A percentile compares a stretch with the other conserved stretches of the same genome.
Evolutionary conservation across 305 asterid species (phyloP).

Genomic region (Fraxinus platypoda): DNA sequence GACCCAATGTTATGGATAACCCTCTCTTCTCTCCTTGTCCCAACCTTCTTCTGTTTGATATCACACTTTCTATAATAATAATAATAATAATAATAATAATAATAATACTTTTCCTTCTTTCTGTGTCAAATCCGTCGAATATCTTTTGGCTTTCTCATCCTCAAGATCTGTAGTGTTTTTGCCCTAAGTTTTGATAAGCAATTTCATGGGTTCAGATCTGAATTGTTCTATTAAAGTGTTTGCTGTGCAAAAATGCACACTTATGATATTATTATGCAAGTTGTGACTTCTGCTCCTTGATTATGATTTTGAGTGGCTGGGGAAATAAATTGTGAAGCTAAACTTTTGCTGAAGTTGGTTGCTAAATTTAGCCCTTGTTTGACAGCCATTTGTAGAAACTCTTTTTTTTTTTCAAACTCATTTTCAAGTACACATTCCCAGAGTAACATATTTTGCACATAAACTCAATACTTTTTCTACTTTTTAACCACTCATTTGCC

Average conservation of each 20-base stretch:
- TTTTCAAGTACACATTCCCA: background rate
- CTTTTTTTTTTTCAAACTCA: background rate
- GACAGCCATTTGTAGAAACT: background rate
- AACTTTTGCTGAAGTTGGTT: background rate
- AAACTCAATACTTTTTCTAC: too few relatives aligned
- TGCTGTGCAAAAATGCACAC: background rate
- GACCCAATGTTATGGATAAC: background rate
- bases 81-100: background rate
- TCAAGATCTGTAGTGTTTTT: background rate
- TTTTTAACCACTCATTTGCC: background rate
- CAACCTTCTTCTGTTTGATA: slow-evolving; percentile 1
- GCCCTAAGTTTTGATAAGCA: background rate
- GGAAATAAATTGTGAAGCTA: background rate
- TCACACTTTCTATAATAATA: background rate
- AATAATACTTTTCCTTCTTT: background rate
- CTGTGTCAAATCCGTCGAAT: background rate
- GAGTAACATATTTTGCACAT: background rate
- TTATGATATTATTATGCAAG: background rate
- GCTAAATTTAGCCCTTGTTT: background rate
- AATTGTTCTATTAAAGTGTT: background rate
- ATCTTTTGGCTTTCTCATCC: background rate
- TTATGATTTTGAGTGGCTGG: background rate
- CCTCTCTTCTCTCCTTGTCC: background rate
- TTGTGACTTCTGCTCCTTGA: background rate
- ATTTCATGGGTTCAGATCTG: background rate